Conservation (phyloP, 208 protist species). For the Leishmania amazonensis region DNA sequence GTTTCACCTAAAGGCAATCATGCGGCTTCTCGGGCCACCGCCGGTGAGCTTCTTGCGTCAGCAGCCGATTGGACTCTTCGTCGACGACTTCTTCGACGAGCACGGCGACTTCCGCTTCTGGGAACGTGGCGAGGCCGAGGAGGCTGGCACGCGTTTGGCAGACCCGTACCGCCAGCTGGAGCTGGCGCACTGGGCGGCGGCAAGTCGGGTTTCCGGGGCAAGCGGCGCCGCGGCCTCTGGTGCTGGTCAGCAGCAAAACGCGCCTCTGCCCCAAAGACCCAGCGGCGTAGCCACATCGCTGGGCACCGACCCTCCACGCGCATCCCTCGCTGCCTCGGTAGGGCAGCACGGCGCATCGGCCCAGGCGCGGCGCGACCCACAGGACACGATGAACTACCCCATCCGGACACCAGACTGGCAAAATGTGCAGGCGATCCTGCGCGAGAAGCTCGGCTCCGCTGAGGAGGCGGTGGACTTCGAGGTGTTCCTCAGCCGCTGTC, state of each 20-base stretch:
- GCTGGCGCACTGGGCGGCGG: not conserved
- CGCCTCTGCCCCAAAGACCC: not conserved
- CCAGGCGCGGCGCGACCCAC: not conserved
- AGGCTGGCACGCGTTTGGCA: slow-evolving; percentile 22
- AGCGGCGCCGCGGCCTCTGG: no score
- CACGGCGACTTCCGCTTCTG: slow-evolving; percentile 47
- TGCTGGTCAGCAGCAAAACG: not conserved
- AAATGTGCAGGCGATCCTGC: slow-evolving; percentile 35
- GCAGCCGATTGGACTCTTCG: slow-evolving; percentile 41
- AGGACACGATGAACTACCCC: slow-evolving; percentile 27
- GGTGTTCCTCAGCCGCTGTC: slow-evolving; percentile 39
- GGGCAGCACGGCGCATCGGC: not conserved
- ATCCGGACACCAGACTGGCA: slow-evolving; percentile 42
- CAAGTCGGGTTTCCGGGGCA: no score
- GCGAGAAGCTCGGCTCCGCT: slow-evolving; percentile 25
- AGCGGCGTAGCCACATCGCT: not conserved
- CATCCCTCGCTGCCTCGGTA: no score
- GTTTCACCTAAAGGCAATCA: slow-evolving; percentile 54
- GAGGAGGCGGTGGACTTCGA: slow-evolving; percentile 48
- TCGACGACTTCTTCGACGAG: slow-evolving; percentile 47
- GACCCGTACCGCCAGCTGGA: not conserved
- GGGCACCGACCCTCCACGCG: not conserved
- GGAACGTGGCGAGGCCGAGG: slow-evolving; percentile 31
- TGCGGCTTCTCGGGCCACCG: slow-evolving; percentile 60
- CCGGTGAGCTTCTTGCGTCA: slow-evolving; percentile 35